A percentile compares a stretch with the other conserved stretches of the same genome.
Conservation (phyloP, 169 alveolate genomes). For the Plasmodium falciparum region DNA sequence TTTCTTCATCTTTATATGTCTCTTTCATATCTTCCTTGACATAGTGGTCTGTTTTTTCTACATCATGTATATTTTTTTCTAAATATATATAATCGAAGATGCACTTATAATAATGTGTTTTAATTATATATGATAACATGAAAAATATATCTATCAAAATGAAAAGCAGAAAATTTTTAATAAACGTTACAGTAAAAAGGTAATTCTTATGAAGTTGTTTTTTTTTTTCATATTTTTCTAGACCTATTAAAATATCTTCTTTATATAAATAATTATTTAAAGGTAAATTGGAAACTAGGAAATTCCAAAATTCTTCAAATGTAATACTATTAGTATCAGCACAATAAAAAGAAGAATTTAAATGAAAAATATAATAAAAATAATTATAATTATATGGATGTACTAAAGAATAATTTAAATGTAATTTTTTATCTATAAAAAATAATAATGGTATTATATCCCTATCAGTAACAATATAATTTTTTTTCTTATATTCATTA, state of each 20-base stretch:
- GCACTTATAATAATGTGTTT: conserved; percentile 2
- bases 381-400: conserved; percentile 50
- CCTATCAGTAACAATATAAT: conserved; percentile 60
- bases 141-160: conserved; percentile 52
- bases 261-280: conserved; percentile 57
- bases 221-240: conserved; percentile 41
- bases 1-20: not conserved
- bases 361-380: conserved; percentile 35
- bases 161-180: conserved; percentile 29
- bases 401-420: conserved; percentile 52
- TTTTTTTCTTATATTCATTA: conserved; percentile 59
- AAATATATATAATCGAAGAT: not conserved
- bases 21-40: not conserved
- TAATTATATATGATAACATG: conserved; percentile 22
- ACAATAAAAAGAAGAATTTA: conserved; percentile 66
- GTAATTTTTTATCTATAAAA: conserved; percentile 62
- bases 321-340: conserved; percentile 70
- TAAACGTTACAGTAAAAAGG: conserved; percentile 40
- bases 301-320: conserved; percentile 62
- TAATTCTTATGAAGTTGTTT: conserved; percentile 27
- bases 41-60: not conserved
- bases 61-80: not conserved
- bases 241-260: conserved; percentile 49
- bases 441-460: conserved; percentile 63
- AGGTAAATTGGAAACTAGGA: conserved; percentile 56